Conservation (phyloP, 2,329 filamentous ascomycete species). For the Beauveria pseudobassiana region DNA sequence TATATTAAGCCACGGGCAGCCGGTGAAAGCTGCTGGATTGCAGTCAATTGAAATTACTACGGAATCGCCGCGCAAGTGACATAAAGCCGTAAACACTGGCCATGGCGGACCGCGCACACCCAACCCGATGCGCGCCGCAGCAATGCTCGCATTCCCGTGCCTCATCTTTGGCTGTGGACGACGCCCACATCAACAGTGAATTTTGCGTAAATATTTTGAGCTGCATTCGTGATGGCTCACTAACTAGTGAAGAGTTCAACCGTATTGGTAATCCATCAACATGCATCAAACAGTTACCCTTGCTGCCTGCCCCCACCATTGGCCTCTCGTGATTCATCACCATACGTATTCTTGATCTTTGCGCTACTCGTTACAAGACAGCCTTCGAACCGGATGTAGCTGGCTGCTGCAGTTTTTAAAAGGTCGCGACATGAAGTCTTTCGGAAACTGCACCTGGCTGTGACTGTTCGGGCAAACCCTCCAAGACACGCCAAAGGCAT, state of each 20-base stretch:
- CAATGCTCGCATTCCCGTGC: too few species aligned
- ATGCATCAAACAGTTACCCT: neutral
- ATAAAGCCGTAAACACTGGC: too few species aligned
- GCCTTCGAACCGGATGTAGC: slow-evolving; percentile 24
- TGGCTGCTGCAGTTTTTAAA: slow-evolving; percentile 25
- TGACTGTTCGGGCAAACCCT: slow-evolving; percentile 26
- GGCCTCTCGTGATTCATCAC: neutral
- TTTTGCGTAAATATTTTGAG: too few species aligned
- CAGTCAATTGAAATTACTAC: slow-evolving; percentile 21
- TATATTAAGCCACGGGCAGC: slow-evolving; percentile 34
- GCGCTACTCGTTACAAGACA: slow-evolving; percentile 18
- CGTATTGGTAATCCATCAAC: too few species aligned
- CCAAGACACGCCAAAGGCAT: slow-evolving; percentile 33
- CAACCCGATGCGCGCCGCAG: too few species aligned
- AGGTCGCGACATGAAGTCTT: slow-evolving; percentile 29
- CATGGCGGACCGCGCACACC: too few species aligned
- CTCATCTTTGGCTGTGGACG: too few species aligned
- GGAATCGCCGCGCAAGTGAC: neutral
- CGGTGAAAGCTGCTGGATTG: slow-evolving; percentile 24
- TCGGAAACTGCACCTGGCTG: slow-evolving; percentile 29
- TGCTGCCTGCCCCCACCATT: too few species aligned
- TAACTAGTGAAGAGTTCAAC: too few species aligned
- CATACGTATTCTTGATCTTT: too few species aligned
- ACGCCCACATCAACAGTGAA: too few species aligned
- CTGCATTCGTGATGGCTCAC: too few species aligned